Percentiles rank a stretch among this genome's conserved stretches.
These are phyloP conservation scores for Tolypocladium ovalisporum DNA, from an alignment of 2,329 filamentous ascomycete genomes.

Conservation along the genomic window DNA sequence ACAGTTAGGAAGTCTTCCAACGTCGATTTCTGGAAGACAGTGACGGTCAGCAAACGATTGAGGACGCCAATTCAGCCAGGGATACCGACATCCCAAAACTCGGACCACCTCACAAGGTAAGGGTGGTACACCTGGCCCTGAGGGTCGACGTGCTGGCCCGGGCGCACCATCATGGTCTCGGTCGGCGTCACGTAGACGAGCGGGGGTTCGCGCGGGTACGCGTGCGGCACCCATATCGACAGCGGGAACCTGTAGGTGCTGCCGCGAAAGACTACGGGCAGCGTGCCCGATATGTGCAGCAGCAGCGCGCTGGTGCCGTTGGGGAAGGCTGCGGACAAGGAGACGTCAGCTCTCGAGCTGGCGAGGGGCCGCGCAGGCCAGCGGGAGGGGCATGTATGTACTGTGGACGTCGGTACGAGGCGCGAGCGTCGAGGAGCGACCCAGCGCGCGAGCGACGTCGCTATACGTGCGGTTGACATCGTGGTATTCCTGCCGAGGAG, in stretches of 20 bases:
- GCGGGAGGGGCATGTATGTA: constrained; percentile 34
- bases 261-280: constrained; percentile 87
- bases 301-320: constrained; percentile 80
- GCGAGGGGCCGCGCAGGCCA: neutral
- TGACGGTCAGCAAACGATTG: constrained; percentile 1
- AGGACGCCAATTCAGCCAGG: neutral
- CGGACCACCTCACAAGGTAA: constrained; percentile 80
- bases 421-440: constrained; percentile 67
- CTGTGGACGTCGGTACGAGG: constrained; percentile 93
- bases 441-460: constrained; percentile 74
- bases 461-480: constrained; percentile 89
- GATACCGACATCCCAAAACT: constrained; percentile 73
- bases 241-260: constrained; percentile 84
- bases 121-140: constrained; percentile 94
- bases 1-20: constrained; percentile 74
- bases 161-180: constrained; percentile 77
- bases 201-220: constrained; percentile 77
- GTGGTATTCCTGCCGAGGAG: constrained; percentile 65
- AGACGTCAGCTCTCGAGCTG: neutral
- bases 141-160: constrained; percentile 88
- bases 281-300: constrained; percentile 72
- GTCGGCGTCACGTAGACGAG: constrained; percentile 83
- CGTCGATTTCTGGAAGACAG: constrained; percentile 56
- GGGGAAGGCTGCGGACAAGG: constrained; percentile 59
- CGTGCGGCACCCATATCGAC: constrained; percentile 84